Base-by-base conservation (phyloP, 139 green algal species). In the Diplosphaera chodatii region DNA sequence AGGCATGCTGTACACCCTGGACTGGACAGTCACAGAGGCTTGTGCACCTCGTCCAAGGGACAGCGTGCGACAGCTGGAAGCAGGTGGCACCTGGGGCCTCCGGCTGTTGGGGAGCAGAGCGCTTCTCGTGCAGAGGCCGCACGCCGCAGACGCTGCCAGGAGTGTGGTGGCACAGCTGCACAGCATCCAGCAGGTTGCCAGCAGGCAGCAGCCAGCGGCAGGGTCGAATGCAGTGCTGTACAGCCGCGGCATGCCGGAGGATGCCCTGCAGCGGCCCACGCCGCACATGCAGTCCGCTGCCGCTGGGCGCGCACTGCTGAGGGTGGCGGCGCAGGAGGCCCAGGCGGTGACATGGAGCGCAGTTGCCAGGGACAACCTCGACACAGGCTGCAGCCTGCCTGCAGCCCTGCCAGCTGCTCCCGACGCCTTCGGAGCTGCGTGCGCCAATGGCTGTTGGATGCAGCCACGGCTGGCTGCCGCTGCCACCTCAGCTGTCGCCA, bases 241-340 rank as follows among this genome's bases (percentile, higher is more conserved):
- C 48, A 59, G 48, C 48, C 8, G 48, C 10, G 48, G 48, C 48
- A 10, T 27, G 48, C 48, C 48, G 18, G 48, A 59, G 48, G 48
- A 59, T 21, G 48, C 48, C 48, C 48, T 27, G 48, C 48, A 32
- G 59, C 59, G 28, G 21, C 59, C 59, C 5, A 33, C 59, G 25
- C 25, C 3, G 27, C 27, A 2, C n/a, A 15, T 25, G 21, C 4
- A 4, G 15, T 34, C 27, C 10, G 41, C 22, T 8, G 40, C 64
- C 48, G 72, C 40, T 22, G 64, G 37, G 1, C 64, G 32, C 1
- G 74, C 28, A 22, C 55, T 79, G 27, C n/a, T 71, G 34, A 63
- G 69, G 1, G 74, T 79, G 32, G 74, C 68, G 16, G 68, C 68
- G 20, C 74, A 74, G 34, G 74, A 79, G 59, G 13, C 33, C 1